Base-by-base conservation (phyloP, 2,329 filamentous ascomycete species). In the Byssothecium circinans region DNA sequence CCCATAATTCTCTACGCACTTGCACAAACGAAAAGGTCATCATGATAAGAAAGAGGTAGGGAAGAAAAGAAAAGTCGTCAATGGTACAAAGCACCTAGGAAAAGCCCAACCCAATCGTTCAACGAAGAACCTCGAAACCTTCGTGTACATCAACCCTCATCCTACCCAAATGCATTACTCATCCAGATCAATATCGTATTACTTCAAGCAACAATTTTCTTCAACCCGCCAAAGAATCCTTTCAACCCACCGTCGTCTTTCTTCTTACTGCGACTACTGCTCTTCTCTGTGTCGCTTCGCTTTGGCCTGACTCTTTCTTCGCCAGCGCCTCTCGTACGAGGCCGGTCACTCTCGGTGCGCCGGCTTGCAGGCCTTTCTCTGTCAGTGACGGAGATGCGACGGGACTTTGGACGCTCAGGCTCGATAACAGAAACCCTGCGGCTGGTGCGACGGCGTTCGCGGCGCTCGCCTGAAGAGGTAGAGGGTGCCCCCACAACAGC, bases 201-300 rank as follows among this genome's bases (percentile, higher is more conserved):
- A 41, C 36, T 30, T 56, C 45, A 65, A 42, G 49, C 52, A 40
- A 65, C 58, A 22, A 60, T 58, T 53, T 57, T 66, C 59, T 64
- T 65, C 20, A 69, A 55, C 0, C 65, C 60, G n/a, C 65, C 64
- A 44, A 69, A 60, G 12, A 69, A 42, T 1, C 63, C 56, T 45
- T 65, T 69, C 4, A 69, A 43, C 4, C 61, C 60, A 5, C 59
- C 51, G 19, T 67, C 61, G 27, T 66, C 60, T 46, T 61, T 69
- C 58, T 61, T 68, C 50, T 58, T 64, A 10, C 61, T 51, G 10
- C 51, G 49, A 36, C 52, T 47, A 20, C 50, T 43, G 15, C 48
- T 50, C 15, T 57, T 55, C 27, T 64, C 63, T 2, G 59, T 62
- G 41, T 66, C 67, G 35, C 58, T 58, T 32, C 65, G 44, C 30